A percentile compares a stretch with the other conserved stretches of the same genome.
Conservation (phyloP, 2,329 filamentous ascomycete species). For the Thelonectria blattea region DNA sequence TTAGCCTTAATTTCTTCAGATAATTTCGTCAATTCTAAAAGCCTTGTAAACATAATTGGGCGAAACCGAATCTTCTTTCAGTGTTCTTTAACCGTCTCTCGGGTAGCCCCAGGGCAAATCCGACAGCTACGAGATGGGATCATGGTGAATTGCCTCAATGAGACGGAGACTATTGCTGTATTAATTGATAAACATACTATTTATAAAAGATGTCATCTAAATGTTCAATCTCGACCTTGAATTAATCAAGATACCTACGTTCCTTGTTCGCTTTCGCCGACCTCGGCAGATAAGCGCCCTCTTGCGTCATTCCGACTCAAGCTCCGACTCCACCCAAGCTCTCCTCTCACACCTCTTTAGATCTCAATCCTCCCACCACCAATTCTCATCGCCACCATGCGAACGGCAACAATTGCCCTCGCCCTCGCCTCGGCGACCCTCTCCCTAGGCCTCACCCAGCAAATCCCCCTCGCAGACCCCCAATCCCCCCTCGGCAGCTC, state of each 20-base stretch:
- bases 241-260: neutral
- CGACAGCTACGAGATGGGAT: too few species aligned
- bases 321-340: neutral
- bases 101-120: too few species aligned
- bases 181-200: too few species aligned
- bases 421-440: slow-evolving; percentile 20
- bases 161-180: too few species aligned
- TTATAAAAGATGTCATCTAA: too few species aligned
- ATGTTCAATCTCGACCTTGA: too few species aligned
- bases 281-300: neutral
- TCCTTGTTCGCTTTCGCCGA: neutral
- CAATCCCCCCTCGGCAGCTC: neutral
- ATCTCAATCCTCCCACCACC: neutral
- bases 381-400: slow-evolving; percentile 15
- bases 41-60: too few species aligned
- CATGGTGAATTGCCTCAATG: too few species aligned
- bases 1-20: too few species aligned
- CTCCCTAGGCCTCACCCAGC: slow-evolving; percentile 8
- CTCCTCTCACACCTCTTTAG: neutral
- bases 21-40: too few species aligned
- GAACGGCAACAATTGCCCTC: slow-evolving; percentile 15
- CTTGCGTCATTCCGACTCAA: neutral
- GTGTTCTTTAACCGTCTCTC: too few species aligned
- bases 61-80: too few species aligned
- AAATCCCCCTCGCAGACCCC: slow-evolving; percentile 11